Evolutionary conservation across 108 stramenopile species (phyloP).

Genomic region (Chaetoceros tenuissimus): DNA sequence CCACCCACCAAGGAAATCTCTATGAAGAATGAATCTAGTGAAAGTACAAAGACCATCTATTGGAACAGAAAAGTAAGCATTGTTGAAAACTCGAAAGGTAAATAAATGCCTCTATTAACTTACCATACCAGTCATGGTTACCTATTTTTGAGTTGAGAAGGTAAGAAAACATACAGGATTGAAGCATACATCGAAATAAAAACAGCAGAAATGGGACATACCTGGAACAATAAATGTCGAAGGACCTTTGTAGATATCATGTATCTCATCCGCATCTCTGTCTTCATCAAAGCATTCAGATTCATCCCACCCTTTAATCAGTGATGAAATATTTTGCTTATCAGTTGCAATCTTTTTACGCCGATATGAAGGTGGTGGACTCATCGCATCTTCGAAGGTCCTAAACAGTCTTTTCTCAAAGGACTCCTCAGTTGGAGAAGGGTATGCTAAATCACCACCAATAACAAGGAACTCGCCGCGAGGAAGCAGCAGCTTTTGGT

Average conservation of each 20-base stretch:
- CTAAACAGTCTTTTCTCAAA: constrained; percentile 51
- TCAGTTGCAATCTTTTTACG: constrained; percentile 38
- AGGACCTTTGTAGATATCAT: constrained; percentile 12
- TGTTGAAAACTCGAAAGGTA: too few relatives aligned
- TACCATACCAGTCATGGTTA: constrained; percentile 61
- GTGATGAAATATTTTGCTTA: constrained; percentile 41
- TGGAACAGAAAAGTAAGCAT: background rate
- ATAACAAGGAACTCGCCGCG: constrained; percentile 44
- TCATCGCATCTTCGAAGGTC: constrained; percentile 56
- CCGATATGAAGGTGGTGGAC: constrained; percentile 37
- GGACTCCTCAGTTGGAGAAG: constrained; percentile 30
- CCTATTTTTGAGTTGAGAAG: too few relatives aligned
- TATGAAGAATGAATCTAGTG: constrained; percentile 38
- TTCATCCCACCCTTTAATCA: constrained; percentile 34
- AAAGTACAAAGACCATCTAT: constrained; percentile 51
- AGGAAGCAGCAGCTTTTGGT: constrained; percentile 18
- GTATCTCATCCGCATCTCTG: background rate
- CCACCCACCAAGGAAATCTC: constrained; percentile 64
- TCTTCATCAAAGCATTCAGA: background rate
- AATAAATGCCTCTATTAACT: too few relatives aligned
- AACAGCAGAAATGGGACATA: too few relatives aligned
- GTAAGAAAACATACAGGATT: too few relatives aligned
- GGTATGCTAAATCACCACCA: constrained; percentile 63
- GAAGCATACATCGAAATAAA: too few relatives aligned
- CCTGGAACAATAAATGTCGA: constrained; percentile 29